A percentile compares a stretch with the other conserved stretches of the same genome.
Evolutionary conservation across 176 grass and related monocot species (phyloP).

Genomic region (Cenchrus fungigraminus): DNA sequence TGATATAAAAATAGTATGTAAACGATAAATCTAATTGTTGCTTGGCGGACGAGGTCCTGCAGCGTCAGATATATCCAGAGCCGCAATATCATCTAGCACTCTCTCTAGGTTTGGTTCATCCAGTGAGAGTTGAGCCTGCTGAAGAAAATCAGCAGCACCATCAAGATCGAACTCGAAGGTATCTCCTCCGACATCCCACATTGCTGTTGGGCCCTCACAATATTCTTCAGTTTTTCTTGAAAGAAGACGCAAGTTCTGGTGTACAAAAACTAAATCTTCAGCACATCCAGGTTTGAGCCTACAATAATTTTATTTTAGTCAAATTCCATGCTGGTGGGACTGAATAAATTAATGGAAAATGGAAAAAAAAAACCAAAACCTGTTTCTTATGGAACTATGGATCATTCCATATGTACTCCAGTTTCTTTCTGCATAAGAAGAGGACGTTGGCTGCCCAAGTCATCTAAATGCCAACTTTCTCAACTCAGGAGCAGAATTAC

Average conservation of each 20-base stretch:
- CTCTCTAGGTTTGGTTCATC: neutral
- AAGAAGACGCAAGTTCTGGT: neutral
- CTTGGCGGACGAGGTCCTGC: neutral
- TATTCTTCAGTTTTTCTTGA: neutral
- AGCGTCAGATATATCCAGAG: neutral
- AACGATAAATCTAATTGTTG: too few species aligned
- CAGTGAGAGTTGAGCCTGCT: neutral
- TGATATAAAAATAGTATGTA: too few species aligned
- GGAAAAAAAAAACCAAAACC: neutral
- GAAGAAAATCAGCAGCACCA: neutral
- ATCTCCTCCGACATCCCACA: neutral
- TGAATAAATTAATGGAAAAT: too few species aligned
- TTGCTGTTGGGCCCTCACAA: neutral
- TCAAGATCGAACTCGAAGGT: neutral
- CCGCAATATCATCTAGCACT: neutral
- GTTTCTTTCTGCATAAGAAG: conserved; percentile 6
- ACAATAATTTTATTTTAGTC: neutral
- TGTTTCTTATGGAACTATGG: neutral
- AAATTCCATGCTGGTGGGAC: too few species aligned
- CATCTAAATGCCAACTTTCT: neutral
- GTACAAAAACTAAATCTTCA: neutral
- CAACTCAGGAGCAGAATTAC: neutral
- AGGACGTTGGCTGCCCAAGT: conserved; percentile 9
- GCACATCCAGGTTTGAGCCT: neutral
- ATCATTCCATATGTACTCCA: conserved; percentile 11